Evolutionary conservation across 1,284 basidiomycete genomes (phyloP).

Genomic region (Apiotrichum domesticum): DNA sequence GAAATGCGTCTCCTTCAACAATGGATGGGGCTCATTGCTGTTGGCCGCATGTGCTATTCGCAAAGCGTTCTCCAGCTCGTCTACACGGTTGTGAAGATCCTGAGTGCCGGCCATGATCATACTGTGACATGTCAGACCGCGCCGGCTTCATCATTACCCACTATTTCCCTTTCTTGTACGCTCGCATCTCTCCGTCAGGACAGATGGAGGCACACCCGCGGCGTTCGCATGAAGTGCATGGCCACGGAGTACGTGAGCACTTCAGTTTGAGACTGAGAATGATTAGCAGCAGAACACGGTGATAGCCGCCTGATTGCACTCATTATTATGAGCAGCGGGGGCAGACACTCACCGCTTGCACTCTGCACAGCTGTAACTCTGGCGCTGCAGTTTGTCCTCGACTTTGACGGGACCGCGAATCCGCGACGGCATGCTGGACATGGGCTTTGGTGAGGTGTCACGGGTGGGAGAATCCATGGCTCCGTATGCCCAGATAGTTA

Average conservation of each 20-base stretch:
- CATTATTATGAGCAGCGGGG: too few relatives aligned
- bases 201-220: conserved; percentile 44
- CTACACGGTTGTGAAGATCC: conserved; percentile 40
- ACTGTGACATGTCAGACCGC: conserved; percentile 13
- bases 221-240: conserved; percentile 41
- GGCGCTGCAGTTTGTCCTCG: conserved; percentile 13
- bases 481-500: not conserved
- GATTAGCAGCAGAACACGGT: too few relatives aligned
- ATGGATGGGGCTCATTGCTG: conserved; percentile 28
- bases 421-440: conserved; percentile 2
- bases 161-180: conserved; percentile 34
- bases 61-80: conserved; percentile 38
- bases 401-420: not conserved
- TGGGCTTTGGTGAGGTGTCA: not conserved
- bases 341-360: conserved; percentile 29
- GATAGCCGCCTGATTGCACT: too few relatives aligned
- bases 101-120: conserved; percentile 42
- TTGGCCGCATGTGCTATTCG: conserved; percentile 27
- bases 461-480: not conserved
- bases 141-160: conserved; percentile 11
- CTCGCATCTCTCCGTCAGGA: conserved; percentile 30
- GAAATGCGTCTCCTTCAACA: conserved; percentile 33
- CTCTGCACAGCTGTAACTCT: conserved; percentile 39
- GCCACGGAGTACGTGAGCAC: conserved; percentile 38
- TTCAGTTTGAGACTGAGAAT: conserved; percentile 35